A percentile compares a stretch with the other conserved stretches of the same genome.
Evolutionary conservation across 768 basidiomycete species (phyloP).

Genomic region (Lactarius hengduanensis): DNA sequence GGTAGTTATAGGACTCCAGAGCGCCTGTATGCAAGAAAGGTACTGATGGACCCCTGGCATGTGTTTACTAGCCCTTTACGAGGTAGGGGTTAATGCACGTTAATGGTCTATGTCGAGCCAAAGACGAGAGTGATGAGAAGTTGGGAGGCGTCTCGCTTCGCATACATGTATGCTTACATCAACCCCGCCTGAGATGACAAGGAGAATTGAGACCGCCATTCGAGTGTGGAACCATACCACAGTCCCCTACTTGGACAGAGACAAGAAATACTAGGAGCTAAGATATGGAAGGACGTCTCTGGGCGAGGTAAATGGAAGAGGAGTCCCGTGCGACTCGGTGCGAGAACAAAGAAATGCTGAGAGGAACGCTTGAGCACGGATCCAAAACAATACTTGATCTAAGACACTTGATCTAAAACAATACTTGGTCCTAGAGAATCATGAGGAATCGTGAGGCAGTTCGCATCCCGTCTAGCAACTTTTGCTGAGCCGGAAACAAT

Average conservation of each 20-base stretch:
- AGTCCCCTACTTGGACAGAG: no score
- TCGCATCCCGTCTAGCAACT: no score
- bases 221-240: no score
- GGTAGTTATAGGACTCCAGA: slow-evolving; percentile 8
- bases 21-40: neutral
- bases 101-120: neutral
- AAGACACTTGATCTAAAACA: no score
- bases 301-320: neutral
- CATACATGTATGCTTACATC: neutral
- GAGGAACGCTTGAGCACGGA: no score
- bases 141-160: neutral
- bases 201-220: neutral
- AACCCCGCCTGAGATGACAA: neutral
- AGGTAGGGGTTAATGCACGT: neutral
- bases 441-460: no score
- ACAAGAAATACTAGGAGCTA: neutral
- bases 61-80: neutral
- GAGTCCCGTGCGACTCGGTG: no score
- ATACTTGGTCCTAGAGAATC: no score
- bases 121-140: neutral
- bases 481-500: no score
- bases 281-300: neutral
- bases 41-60: slow-evolving; percentile 6
- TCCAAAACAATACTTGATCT: no score
- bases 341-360: no score